phyloP scores from a whole-genome alignment of 1,284 basidiomycete genomes.

The Ustilago vetiveriae region DNA sequence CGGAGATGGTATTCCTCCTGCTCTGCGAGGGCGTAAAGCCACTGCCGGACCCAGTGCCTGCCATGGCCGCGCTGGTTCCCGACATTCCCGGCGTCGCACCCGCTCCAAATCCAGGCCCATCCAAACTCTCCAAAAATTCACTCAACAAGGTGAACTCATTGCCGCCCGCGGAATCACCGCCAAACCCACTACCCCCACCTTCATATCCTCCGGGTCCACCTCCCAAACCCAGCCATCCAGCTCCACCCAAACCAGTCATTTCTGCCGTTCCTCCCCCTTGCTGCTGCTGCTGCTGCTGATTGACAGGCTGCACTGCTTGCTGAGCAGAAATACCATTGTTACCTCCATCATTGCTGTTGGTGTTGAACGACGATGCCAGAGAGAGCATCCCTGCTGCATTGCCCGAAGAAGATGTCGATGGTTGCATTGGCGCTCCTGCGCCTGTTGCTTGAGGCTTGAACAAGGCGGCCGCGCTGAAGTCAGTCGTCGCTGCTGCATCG shows the following conservation, averaged over 20 bases:
- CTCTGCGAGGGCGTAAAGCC: slow-evolving; percentile 33
- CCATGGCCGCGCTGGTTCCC: slow-evolving; percentile 2
- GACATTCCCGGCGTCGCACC: slow-evolving; percentile 32
- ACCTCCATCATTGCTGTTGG: slow-evolving; percentile 10
- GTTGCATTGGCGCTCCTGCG: slow-evolving; percentile 14
- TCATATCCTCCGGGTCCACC: slow-evolving; percentile 46
- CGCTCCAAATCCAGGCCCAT: slow-evolving; percentile 46
- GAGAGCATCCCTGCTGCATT: slow-evolving; percentile 27
- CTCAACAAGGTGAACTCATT: slow-evolving; percentile 60
- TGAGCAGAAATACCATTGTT: not conserved
- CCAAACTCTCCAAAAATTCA: slow-evolving; percentile 63
- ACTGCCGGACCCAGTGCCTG: slow-evolving; percentile 8
- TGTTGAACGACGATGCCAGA: slow-evolving; percentile 30
- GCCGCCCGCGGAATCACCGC: slow-evolving; percentile 60
- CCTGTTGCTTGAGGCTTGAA: slow-evolving; percentile 31
- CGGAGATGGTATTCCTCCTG: slow-evolving; percentile 31
- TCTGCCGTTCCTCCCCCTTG: slow-evolving; percentile 4
- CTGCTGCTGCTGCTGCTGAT: slow-evolving; percentile 7
- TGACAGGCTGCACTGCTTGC: not conserved
- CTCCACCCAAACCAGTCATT: slow-evolving; percentile 49
- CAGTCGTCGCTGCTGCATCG: not conserved
- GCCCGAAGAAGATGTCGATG: slow-evolving; percentile 2
- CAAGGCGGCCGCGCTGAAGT: slow-evolving; percentile 20
- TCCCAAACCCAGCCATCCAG: slow-evolving; percentile 62
- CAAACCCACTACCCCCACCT: slow-evolving; percentile 47